phyloP scores from a whole-genome alignment of 306 rosid genomes.

The Comarum palustre region DNA sequence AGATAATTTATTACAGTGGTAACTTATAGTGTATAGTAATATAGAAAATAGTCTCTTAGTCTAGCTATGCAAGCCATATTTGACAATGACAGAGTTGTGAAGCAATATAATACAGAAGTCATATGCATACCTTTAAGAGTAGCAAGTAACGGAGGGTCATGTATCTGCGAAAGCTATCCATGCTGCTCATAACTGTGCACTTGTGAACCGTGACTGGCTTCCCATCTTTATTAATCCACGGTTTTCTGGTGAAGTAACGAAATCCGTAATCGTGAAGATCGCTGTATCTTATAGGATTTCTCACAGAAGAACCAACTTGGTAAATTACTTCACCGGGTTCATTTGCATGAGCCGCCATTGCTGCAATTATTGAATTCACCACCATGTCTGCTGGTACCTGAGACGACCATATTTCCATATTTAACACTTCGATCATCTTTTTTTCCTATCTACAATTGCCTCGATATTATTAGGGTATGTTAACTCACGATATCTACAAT shows the following conservation, averaged over 20 bases:
- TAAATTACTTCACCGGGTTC: constrained; percentile 41
- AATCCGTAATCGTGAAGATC: constrained; percentile 44
- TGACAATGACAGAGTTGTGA: not conserved
- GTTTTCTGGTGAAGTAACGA: constrained; percentile 52
- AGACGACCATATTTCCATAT: not conserved
- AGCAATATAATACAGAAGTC: not conserved
- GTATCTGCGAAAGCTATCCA: constrained; percentile 69
- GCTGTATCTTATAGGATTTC: constrained; percentile 34
- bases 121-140: constrained; percentile 50
- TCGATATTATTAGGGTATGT: no score
- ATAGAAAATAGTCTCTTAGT: no score
- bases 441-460: no score
- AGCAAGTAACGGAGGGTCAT: constrained; percentile 61
- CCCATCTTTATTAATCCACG: constrained; percentile 71
- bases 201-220: constrained; percentile 52
- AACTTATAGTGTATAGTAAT: no score
- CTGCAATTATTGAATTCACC: constrained; percentile 65
- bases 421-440: no score
- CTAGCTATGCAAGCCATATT: not conserved
- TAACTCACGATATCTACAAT: constrained; percentile 64
- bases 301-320: constrained; percentile 67
- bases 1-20: not conserved
- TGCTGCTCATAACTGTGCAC: constrained; percentile 36
- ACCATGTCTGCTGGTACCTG: constrained; percentile 89
- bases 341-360: constrained; percentile 57